phyloP scores from a whole-genome alignment of 1,284 basidiomycete species.

The Irpex sp. region DNA sequence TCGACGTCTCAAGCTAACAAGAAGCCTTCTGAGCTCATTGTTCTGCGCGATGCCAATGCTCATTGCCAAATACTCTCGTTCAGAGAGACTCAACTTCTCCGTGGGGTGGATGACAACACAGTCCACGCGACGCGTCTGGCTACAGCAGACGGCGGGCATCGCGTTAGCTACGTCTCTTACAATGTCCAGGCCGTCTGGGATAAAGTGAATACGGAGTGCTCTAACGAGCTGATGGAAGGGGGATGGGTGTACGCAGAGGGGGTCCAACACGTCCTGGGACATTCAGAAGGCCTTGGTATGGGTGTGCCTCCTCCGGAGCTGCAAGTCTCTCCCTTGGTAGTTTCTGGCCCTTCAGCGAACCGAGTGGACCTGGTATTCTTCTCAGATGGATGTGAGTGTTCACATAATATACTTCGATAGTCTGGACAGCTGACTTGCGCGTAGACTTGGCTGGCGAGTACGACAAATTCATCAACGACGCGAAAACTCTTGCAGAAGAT shows the following conservation, averaged over 20 bases:
- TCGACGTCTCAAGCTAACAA: not conserved
- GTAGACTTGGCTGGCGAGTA: slow-evolving; percentile 59
- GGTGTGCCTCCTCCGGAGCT: slow-evolving; percentile 34
- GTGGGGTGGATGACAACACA: slow-evolving; percentile 9
- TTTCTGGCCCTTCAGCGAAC: slow-evolving; percentile 58
- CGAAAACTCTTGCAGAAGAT: slow-evolving; percentile 58
- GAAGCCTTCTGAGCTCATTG: slow-evolving; percentile 18
- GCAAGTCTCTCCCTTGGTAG: slow-evolving; percentile 51
- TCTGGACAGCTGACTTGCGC: not conserved
- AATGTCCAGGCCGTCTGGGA: slow-evolving; percentile 16
- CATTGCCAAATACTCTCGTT: slow-evolving; percentile 16
- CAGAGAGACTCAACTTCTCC: slow-evolving; percentile 14
- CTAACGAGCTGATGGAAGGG: not conserved
- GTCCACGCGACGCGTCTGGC: slow-evolving; percentile 10
- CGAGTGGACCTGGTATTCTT: slow-evolving; percentile 78
- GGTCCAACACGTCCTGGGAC: not conserved
- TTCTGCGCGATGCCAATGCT: slow-evolving; percentile 13
- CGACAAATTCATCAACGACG: slow-evolving; percentile 66
- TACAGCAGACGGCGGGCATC: slow-evolving; percentile 13
- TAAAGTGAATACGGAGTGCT: slow-evolving; percentile 15
- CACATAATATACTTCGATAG: not conserved
- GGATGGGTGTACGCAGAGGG: not conserved
- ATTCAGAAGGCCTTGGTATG: not conserved
- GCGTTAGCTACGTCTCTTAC: slow-evolving; percentile 16
- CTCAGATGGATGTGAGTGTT: slow-evolving; percentile 70